phyloP scores from a whole-genome alignment of 352 stramenopile species.

The Phytophthora citrophthora region DNA sequence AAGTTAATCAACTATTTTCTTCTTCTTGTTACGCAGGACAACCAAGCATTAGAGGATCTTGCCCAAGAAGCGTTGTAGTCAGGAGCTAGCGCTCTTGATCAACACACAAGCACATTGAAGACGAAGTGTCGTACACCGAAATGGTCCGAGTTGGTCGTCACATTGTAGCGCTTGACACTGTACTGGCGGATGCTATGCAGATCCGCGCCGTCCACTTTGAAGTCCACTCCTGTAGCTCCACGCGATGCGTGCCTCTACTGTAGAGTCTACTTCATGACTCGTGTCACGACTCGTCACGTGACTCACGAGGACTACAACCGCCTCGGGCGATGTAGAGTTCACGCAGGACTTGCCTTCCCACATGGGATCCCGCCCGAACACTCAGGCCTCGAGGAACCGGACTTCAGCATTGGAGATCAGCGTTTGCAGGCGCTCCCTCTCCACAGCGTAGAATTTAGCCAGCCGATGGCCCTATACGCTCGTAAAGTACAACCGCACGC shows the following conservation, averaged over 20 bases:
- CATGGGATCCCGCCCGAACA: constrained; percentile 10
- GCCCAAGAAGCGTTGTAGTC: no score
- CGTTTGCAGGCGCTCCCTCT: background rate
- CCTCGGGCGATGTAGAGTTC: constrained; percentile 13
- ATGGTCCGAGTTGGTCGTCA: constrained; percentile 6
- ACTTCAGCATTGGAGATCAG: no score
- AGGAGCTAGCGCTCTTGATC: no score
- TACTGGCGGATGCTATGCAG: constrained; percentile 1
- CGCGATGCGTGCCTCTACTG: background rate
- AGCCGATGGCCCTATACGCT: constrained; percentile 1
- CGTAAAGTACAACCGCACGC: background rate
- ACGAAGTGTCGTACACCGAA: constrained; percentile 13
- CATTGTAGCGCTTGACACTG: constrained; percentile 12
- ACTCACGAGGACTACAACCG: background rate
- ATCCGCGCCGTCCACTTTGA: background rate
- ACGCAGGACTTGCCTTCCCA: constrained; percentile 7
- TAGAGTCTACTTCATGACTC: no score
- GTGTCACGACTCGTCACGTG: background rate
- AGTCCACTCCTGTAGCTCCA: background rate
- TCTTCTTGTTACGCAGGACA: background rate
- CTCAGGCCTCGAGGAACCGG: background rate
- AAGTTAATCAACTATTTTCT: no score
- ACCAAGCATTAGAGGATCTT: background rate
- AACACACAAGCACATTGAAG: background rate
- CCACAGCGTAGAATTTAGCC: background rate